These are phyloP conservation scores for Colletotrichum nymphaeae DNA, from an alignment of 2,329 filamentous ascomycete genomes.

Conservation along the genomic window DNA sequence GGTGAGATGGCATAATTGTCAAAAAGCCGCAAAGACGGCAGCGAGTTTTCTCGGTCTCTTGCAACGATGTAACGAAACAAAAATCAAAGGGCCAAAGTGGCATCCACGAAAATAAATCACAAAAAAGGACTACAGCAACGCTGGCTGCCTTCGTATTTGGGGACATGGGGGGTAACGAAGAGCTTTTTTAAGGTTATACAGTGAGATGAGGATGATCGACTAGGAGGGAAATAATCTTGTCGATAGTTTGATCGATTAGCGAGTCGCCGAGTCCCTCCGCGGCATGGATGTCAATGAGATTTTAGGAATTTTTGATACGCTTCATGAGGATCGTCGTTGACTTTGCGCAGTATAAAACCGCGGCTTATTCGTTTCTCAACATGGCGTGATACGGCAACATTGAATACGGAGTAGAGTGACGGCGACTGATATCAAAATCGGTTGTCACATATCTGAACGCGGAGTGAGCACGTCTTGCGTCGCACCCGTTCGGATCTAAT, in stretches of 20 bases:
- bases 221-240: neutral
- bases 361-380: too few species aligned
- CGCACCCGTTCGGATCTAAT: neutral
- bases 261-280: neutral
- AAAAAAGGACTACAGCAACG: neutral
- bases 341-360: neutral
- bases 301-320: neutral
- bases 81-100: neutral
- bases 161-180: neutral
- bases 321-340: neutral
- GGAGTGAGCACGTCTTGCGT: neutral
- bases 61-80: neutral
- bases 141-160: neutral
- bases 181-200: neutral
- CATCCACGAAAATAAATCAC: neutral
- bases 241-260: constrained; percentile 23
- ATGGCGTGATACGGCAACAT: neutral
- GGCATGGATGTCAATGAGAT: neutral
- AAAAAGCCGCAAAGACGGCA: neutral
- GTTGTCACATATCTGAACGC: neutral
- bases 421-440: too few species aligned
- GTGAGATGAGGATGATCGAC: neutral
- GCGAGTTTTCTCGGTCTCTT: neutral
- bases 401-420: too few species aligned
- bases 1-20: constrained; percentile 29